Evolutionary conservation across 2,329 filamentous ascomycete genomes (phyloP), one percentile per base, ranked within the genome.

Genomic region (Xylaria arbuscula): DNA sequence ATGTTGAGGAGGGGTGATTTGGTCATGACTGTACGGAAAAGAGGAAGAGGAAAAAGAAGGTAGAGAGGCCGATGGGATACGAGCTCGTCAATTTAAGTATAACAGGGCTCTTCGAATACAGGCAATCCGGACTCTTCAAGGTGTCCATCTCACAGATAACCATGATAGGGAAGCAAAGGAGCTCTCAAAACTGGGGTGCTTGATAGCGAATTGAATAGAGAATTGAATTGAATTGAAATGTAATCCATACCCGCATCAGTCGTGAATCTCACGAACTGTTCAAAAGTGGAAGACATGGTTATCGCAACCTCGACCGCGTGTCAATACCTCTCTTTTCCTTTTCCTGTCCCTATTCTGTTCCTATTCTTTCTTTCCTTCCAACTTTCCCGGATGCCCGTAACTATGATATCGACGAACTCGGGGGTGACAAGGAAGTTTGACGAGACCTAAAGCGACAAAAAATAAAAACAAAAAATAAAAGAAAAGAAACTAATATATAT

Each of bases 201-300:
- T 32, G 34, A 32, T 22, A 34, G 34, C 48, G 13, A 28, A 45
- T 15, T 45, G 17, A 7, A 42, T 42, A 15, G 3, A 42, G 10
- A 42, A 13, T 42, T 42, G 38, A 34, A 53, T 15, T 51, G 47
- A 54, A 54, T 38, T 34, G 17, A 36, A 17, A 64, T n/a, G 58
- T 28, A 28, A 13, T 55, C 19, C 72, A 55, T 79, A 86, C 85
- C 80, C 32, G 81, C 80, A 67, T 86, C 83, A 22, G 82, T 83
- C 47, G 81, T 81, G 67, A 86, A 86, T 67, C 79, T 79, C 56
- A 85, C 79, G 68, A 82, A 78, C 40, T 80, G 78, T 32, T 82
- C 78, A 32, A 81, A 76, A 11, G 69, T 76, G 28, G 60, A 63
- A 48, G 72, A 68, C 76, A 77, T 78, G 17, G 3, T 67, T 36